phyloP scores from a whole-genome alignment of 139 green algal species.

The Deuterostichococcus epilithicus region DNA sequence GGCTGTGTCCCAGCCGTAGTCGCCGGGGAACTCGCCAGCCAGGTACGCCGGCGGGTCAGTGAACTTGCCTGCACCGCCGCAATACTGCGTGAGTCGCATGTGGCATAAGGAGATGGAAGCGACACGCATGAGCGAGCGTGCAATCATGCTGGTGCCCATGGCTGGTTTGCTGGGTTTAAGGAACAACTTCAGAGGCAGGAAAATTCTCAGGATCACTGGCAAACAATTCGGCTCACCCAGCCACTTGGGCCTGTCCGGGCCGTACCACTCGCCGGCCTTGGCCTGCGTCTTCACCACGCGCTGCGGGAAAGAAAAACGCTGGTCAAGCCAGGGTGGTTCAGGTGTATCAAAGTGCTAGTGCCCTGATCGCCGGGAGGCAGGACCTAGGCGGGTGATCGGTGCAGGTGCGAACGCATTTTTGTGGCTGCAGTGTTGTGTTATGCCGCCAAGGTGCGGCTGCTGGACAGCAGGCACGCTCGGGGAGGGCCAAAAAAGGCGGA shows the following conservation, averaged over 20 bases:
- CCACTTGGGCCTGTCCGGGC: constrained; percentile 82
- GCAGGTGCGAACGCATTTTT: too few species aligned
- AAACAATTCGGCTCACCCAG: constrained; percentile 49
- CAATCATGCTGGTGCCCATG: not conserved
- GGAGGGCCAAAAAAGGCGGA: too few species aligned
- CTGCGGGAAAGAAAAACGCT: too few species aligned
- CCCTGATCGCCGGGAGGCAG: too few species aligned
- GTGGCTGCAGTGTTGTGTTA: too few species aligned
- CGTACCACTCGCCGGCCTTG: constrained; percentile 52
- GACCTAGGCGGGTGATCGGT: too few species aligned
- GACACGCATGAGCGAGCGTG: not conserved
- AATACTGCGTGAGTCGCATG: too few species aligned
- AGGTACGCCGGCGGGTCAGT: constrained; percentile 63
- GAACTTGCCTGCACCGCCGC: constrained; percentile 63
- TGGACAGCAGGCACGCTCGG: too few species aligned
- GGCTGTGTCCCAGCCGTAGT: constrained; percentile 77
- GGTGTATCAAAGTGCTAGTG: too few species aligned
- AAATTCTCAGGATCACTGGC: not conserved
- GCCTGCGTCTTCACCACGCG: not conserved
- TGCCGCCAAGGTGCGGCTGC: too few species aligned
- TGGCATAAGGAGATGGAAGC: too few species aligned
- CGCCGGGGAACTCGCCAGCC: constrained; percentile 40
- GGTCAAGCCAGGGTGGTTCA: too few species aligned
- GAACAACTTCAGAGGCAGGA: not conserved
- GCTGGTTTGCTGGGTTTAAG: not conserved